These are phyloP conservation scores for Musa beccarii DNA, from an alignment of 176 grass and related monocot genomes.

Conservation along the genomic window DNA sequence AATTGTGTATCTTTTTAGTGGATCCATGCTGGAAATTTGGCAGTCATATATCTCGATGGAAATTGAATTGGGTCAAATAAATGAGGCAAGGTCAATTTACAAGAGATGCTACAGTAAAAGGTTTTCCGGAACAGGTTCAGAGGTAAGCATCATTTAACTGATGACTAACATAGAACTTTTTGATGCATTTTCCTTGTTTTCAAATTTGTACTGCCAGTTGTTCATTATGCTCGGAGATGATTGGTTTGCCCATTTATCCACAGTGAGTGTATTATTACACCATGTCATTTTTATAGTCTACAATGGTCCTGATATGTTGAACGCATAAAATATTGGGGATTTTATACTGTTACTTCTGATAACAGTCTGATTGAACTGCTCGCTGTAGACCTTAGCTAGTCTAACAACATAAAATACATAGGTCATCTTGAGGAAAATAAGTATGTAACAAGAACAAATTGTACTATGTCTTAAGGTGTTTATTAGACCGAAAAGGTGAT, in stretches of 20 bases:
- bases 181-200: neutral
- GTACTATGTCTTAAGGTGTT: neutral
- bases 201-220: neutral
- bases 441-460: neutral
- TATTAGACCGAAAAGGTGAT: too few relatives aligned
- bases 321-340: neutral
- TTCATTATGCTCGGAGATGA: neutral
- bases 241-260: too few relatives aligned
- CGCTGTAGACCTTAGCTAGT: too few relatives aligned
- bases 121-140: slow-evolving; percentile 74
- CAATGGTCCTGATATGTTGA: too few relatives aligned
- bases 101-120: slow-evolving; percentile 86
- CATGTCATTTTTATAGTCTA: too few relatives aligned
- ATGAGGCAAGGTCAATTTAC: slow-evolving; percentile 82
- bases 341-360: neutral
- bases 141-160: slow-evolving; percentile 41
- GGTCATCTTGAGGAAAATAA: neutral
- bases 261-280: too few relatives aligned
- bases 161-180: neutral
- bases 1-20: slow-evolving; percentile 47
- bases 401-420: neutral
- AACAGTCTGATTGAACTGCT: neutral
- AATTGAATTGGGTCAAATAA: slow-evolving; percentile 49
- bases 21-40: slow-evolving; percentile 69
- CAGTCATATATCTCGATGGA: slow-evolving; percentile 81